Evolutionary conservation across 306 rosid genomes (phyloP).

Genomic region (Cicer bijugum): DNA sequence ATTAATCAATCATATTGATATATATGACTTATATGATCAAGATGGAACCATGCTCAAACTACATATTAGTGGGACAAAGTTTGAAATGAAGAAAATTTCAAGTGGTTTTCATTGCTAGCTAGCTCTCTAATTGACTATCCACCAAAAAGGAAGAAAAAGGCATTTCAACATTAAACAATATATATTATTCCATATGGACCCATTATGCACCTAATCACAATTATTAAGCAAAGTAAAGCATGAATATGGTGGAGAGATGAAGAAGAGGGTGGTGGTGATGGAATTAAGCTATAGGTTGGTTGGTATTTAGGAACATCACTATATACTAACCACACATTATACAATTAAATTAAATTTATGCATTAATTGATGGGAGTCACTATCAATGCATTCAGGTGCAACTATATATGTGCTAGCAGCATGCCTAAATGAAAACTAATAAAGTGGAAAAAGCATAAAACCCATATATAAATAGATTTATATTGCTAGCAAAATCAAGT

Average conservation of each 20-base stretch:
- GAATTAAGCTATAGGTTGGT: slow-evolving; percentile 40
- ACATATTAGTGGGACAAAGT: background rate
- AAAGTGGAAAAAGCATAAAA: slow-evolving; percentile 46
- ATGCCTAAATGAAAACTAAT: slow-evolving; percentile 43
- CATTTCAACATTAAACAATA: slow-evolving; percentile 49
- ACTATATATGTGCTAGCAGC: slow-evolving; percentile 43
- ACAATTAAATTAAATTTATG: slow-evolving; percentile 6
- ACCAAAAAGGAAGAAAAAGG: slow-evolving; percentile 58
- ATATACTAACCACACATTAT: slow-evolving; percentile 49
- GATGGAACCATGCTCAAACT: slow-evolving; percentile 11
- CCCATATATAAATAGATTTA: slow-evolving; percentile 44
- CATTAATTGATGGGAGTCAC: slow-evolving; percentile 43
- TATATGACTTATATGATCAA: background rate
- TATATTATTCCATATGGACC: slow-evolving; percentile 54
- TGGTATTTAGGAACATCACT: slow-evolving; percentile 47
- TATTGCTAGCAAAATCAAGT: slow-evolving; percentile 49
- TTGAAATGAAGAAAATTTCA: slow-evolving; percentile 33
- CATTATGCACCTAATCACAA: slow-evolving; percentile 58
- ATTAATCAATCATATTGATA: background rate
- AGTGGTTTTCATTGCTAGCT: slow-evolving; percentile 54
- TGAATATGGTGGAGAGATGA: slow-evolving; percentile 62
- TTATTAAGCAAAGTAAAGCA: slow-evolving; percentile 50
- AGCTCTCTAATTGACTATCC: slow-evolving; percentile 52
- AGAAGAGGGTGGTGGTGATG: slow-evolving; percentile 51
- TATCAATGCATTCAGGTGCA: slow-evolving; percentile 49